phyloP scores from a whole-genome alignment of 148 eudicot genomes.

The Suaeda aralocaspica region DNA sequence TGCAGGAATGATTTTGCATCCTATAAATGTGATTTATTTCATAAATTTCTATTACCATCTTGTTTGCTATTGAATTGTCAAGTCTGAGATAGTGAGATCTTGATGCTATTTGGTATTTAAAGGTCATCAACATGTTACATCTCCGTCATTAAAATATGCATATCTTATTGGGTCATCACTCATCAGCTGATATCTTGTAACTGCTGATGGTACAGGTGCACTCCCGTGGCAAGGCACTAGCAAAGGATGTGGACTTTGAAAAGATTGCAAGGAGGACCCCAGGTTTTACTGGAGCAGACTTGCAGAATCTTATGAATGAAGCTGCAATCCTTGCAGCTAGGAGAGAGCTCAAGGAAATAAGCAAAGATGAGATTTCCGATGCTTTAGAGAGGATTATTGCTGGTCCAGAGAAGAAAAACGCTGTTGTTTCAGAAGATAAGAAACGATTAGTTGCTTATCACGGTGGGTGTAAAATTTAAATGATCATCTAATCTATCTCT shows the following conservation, averaged over 20 bases:
- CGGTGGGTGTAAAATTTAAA: conserved; percentile 35
- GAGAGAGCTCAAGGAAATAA: conserved; percentile 94
- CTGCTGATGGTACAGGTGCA: conserved; percentile 55
- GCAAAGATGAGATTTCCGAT: conserved; percentile 98
- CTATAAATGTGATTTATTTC: too few relatives aligned
- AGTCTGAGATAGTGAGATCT: too few relatives aligned
- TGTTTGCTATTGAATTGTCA: too few relatives aligned
- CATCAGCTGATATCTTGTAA: not conserved
- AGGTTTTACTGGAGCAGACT: conserved; percentile 97
- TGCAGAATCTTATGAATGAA: conserved; percentile 97
- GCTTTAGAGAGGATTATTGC: conserved; percentile 98
- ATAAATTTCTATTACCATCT: too few relatives aligned
- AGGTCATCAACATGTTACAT: not conserved
- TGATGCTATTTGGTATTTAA: not conserved
- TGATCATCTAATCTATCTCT: not conserved
- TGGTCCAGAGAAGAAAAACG: conserved; percentile 99
- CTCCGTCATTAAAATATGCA: not conserved
- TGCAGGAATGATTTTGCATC: too few relatives aligned
- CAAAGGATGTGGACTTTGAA: conserved; percentile 94
- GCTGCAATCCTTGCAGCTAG: conserved; percentile 99
- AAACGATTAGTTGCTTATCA: conserved; percentile 96
- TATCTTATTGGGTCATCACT: not conserved
- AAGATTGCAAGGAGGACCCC: conserved; percentile 97
- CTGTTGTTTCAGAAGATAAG: conserved; percentile 98
- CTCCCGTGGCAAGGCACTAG: conserved; percentile 97